Evolutionary conservation across 345 rosid species (phyloP), one percentile per base, ranked within the genome.

Genomic region (Mercurialis annua): DNA sequence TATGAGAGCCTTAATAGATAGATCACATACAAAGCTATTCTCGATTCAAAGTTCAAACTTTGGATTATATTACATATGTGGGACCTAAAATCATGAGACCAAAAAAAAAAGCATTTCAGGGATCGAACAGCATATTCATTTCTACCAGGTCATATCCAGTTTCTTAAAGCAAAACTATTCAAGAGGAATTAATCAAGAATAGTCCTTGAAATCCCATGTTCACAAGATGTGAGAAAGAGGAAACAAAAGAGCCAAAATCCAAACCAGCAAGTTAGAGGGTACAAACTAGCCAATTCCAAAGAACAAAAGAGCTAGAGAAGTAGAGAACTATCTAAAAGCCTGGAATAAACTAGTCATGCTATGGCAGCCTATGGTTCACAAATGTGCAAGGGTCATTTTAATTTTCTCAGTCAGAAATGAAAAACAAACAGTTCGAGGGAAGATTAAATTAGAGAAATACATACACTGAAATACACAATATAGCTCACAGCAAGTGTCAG

Each of bases 401-500:
- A 47, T 16, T 57, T 10, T 44, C 29, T 58, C 54, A 64, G 64
- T 49, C 50, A 44, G 53, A 56, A 14, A 55, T 20, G 8, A 29
- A 20, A 40, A n/a, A 29, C 21, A 29, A 26, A 43, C 8, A 74
- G 50, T 50, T 56, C 38, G n/a, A n/a, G 5, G 43, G 17, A 16
- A 10, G 12, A 5, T 47, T 17, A 23, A 62, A 44, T 54, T 51
- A 47, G 59, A 72, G 72, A 75, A 70, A 62, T 70, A 76, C 89
- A 15, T 91, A 91, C 99, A 49, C 93, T 87, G 83, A 86, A 94
- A 77, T 70, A 94, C 49, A 92, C 84, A 6, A 91, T 61, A 65
- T 94, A 94, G 95, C 99, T 94, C 85, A 91, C 95, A 51, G 98
- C 92, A 46, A 91, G 77, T 0, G 99, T 91, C 73, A 94, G 74